Evolutionary conservation across 441 rosid genomes (phyloP).

Genomic region (Melastoma candidum): DNA sequence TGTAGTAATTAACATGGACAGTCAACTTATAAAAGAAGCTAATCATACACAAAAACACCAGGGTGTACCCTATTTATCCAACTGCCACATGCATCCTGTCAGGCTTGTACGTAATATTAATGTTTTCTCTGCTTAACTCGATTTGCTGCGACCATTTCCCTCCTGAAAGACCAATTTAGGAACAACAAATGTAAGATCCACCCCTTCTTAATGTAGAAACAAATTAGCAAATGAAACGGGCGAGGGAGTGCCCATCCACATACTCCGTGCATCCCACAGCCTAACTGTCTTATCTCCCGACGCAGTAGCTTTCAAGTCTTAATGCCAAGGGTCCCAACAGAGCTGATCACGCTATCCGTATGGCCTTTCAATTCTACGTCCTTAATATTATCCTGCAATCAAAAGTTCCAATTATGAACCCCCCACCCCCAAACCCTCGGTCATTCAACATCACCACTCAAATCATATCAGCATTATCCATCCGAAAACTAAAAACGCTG

Average conservation of each 20-base stretch:
- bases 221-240: too few relatives aligned
- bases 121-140: slow-evolving; percentile 96
- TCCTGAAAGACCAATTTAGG: slow-evolving; percentile 32
- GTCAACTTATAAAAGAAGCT: slow-evolving; percentile 3
- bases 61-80: slow-evolving; percentile 76
- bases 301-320: slow-evolving; percentile 87
- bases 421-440: too few relatives aligned
- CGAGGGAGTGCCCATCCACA: slow-evolving; percentile 17
- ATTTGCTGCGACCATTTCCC: slow-evolving; percentile 94
- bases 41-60: not conserved
- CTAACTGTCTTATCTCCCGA: slow-evolving; percentile 96
- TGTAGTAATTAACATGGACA: slow-evolving; percentile 1
- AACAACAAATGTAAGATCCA: too few relatives aligned
- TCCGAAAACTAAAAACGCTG: too few relatives aligned
- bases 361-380: slow-evolving; percentile 91
- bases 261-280: slow-evolving; percentile 94
- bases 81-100: slow-evolving; percentile 90
- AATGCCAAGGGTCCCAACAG: slow-evolving; percentile 94
- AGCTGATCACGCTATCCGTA: slow-evolving; percentile 97
- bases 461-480: too few relatives aligned
- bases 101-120: slow-evolving; percentile 89
- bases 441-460: too few relatives aligned
- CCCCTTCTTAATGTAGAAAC: too few relatives aligned
- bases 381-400: slow-evolving; percentile 59
- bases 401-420: not conserved